Evolutionary conservation across 805 yeast genomes (phyloP).

Genomic region (Nakazawaea wyomingensis): DNA sequence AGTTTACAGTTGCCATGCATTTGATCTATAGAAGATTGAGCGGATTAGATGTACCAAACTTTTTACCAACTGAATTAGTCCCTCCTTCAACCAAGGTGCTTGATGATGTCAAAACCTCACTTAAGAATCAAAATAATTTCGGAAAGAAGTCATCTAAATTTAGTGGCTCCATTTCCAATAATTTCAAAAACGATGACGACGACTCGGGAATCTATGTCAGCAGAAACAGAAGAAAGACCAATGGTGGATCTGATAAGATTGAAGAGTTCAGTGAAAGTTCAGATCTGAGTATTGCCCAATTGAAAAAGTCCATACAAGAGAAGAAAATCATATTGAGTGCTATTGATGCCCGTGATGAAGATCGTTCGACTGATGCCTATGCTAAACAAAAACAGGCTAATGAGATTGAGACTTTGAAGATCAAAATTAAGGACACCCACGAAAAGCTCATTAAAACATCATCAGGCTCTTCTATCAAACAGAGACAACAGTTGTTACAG

Average conservation of each 20-base stretch:
- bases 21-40: constrained; percentile 84
- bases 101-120: constrained; percentile 64
- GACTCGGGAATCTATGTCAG: constrained; percentile 58
- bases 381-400: constrained; percentile 34
- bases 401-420: constrained; percentile 62
- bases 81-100: constrained; percentile 81
- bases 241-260: constrained; percentile 21
- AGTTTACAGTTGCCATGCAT: constrained; percentile 97
- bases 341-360: constrained; percentile 61
- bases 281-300: constrained; percentile 43
- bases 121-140: constrained; percentile 35
- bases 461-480: constrained; percentile 32
- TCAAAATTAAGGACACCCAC: constrained; percentile 47
- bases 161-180: constrained; percentile 30
- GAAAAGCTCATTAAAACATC: constrained; percentile 25
- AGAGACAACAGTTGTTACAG: constrained; percentile 45
- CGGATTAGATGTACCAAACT: constrained; percentile 78
- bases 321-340: constrained; percentile 69
- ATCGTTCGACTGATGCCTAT: constrained; percentile 24
- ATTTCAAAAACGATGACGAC: constrained; percentile 72
- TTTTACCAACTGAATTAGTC: constrained; percentile 81
- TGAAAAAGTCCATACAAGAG: constrained; percentile 65
- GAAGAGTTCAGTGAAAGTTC: constrained; percentile 17
- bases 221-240: constrained; percentile 50
- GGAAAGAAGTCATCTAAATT: constrained; percentile 19